Percentiles rank a stretch among this genome's conserved stretches.
Conservation (phyloP, 441 rosid genomes). For the Gossypium armourianum region DNA sequence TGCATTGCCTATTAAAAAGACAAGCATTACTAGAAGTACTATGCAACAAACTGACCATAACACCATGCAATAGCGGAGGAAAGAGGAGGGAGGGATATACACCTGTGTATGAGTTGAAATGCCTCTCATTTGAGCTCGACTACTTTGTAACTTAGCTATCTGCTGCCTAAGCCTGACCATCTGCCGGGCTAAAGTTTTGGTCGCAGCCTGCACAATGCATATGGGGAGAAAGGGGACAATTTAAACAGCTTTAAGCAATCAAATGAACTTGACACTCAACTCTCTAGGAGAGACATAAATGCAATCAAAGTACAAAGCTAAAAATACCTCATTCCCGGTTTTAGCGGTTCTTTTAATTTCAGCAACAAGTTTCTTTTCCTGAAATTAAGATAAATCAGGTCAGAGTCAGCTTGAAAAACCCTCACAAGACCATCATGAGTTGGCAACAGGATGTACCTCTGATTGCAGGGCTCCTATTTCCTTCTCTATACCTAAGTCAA, state of each 20-base stretch:
- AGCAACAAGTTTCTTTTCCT: constrained; percentile 89
- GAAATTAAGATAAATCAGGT: constrained; percentile 19
- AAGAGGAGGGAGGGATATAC: neutral
- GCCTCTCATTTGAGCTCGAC: constrained; percentile 94
- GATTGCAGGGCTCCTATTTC: constrained; percentile 65
- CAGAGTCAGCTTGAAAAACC: constrained; percentile 5
- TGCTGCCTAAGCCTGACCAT: constrained; percentile 75
- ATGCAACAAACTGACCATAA: neutral
- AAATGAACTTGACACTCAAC: neutral
- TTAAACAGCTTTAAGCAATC: neutral
- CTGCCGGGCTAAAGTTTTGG: constrained; percentile 75
- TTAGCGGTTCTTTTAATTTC: constrained; percentile 87
- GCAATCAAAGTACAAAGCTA: neutral
- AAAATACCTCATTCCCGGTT: constrained; percentile 83
- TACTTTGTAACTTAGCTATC: constrained; percentile 72
- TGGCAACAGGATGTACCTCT: constrained; percentile 43
- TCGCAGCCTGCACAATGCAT: constrained; percentile 46
- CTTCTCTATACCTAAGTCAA: constrained; percentile 66
- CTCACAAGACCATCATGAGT: neutral
- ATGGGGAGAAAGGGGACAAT: neutral
- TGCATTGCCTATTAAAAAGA: constrained; percentile 62
- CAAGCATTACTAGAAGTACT: constrained; percentile 17
- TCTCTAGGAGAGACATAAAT: neutral
- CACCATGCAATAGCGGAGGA: neutral
- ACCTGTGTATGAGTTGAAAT: constrained; percentile 93